phyloP scores from a whole-genome alignment of 2,329 filamentous ascomycete species.

The Diaporthe citriasiana region DNA sequence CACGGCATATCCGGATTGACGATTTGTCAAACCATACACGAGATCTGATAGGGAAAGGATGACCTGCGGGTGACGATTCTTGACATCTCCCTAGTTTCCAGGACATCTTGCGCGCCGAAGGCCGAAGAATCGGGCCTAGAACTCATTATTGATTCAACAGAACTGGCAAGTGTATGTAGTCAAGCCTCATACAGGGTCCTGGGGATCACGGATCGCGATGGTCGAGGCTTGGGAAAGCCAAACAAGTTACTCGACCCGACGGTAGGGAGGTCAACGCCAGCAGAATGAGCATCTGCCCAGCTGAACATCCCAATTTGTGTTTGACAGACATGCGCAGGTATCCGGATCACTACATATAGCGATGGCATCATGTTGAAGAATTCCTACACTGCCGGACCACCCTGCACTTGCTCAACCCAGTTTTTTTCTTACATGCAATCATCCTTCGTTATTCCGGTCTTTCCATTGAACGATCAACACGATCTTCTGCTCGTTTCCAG shows the following conservation, averaged over 20 bases:
- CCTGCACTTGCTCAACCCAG: background rate
- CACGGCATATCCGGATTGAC: conserved; percentile 8
- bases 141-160: conserved; percentile 21
- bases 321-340: conserved; percentile 16
- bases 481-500: conserved; percentile 3
- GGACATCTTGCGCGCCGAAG: background rate
- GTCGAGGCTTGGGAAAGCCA: background rate
- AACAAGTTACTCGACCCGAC: background rate
- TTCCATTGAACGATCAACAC: background rate
- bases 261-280: background rate
- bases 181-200: conserved; percentile 26
- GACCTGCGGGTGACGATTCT: conserved; percentile 12
- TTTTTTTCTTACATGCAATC: background rate
- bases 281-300: background rate
- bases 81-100: background rate
- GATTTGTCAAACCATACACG: conserved; percentile 22
- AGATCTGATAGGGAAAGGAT: conserved; percentile 29
- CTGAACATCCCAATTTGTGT: background rate
- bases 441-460: background rate
- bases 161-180: background rate
- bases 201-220: background rate
- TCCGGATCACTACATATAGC: conserved; percentile 37
- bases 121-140: conserved; percentile 20
- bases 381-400: background rate
- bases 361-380: background rate